Evolutionary conservation across 1,284 basidiomycete genomes (phyloP).

Genomic region (Vanrija sp.): DNA sequence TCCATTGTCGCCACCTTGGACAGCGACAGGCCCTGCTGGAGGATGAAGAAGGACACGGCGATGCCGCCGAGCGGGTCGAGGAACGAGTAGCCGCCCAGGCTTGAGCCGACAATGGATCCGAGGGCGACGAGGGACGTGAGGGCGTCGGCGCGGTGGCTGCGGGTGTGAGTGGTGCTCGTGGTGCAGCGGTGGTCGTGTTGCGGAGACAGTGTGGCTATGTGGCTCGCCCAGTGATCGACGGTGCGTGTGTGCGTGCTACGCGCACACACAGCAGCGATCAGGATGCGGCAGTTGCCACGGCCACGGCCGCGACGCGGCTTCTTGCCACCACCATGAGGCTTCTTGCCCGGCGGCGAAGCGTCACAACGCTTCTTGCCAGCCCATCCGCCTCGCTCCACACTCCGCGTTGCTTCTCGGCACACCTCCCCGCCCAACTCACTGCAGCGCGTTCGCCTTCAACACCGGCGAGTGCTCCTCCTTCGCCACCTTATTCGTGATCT

Average conservation of each 20-base stretch:
- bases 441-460: slow-evolving; percentile 79
- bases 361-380: too few relatives aligned
- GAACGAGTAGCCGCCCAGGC: slow-evolving; percentile 72
- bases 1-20: slow-evolving; percentile 72
- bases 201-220: too few relatives aligned
- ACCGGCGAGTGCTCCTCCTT: slow-evolving; percentile 86
- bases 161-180: slow-evolving; percentile 1
- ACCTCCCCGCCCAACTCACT: slow-evolving; percentile 39
- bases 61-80: slow-evolving; percentile 92
- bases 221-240: too few relatives aligned
- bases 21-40: slow-evolving; percentile 74
- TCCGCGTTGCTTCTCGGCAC: too few relatives aligned
- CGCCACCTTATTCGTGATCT: slow-evolving; percentile 80
- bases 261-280: too few relatives aligned
- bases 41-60: slow-evolving; percentile 82
- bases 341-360: too few relatives aligned
- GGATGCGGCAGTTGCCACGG: too few relatives aligned
- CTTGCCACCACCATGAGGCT: too few relatives aligned
- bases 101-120: slow-evolving; percentile 79
- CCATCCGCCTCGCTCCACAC: too few relatives aligned
- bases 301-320: too few relatives aligned
- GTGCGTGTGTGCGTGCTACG: too few relatives aligned
- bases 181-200: too few relatives aligned
- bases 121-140: slow-evolving; percentile 84
- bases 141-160: slow-evolving; percentile 89